phyloP scores from a whole-genome alignment of 345 rosid species.

The Salix viminalis region DNA sequence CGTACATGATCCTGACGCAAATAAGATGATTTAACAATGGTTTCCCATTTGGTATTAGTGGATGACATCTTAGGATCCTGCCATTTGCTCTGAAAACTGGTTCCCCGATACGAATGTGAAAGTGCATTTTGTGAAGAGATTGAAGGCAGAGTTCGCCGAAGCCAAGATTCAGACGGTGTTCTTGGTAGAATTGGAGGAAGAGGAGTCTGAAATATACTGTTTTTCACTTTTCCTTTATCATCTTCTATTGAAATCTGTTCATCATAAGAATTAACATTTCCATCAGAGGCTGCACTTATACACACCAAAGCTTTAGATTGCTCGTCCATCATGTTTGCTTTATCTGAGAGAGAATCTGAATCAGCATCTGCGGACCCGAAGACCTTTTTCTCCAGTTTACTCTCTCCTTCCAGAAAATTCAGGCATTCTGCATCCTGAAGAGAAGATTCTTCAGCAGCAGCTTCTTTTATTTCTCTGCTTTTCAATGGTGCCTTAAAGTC shows the following conservation, averaged over 20 bases:
- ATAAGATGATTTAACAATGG: conserved; percentile 78
- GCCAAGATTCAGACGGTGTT: conserved; percentile 94
- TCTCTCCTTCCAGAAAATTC: conserved; percentile 15
- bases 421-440: conserved; percentile 25
- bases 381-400: conserved; percentile 5
- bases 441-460: conserved; percentile 9
- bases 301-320: conserved; percentile 33
- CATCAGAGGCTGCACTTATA: conserved; percentile 21
- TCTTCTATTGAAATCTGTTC: conserved; percentile 22
- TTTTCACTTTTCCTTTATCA: conserved; percentile 20
- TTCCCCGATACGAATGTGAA: conserved; percentile 25
- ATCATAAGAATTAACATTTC: conserved; percentile 15
- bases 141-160: conserved; percentile 67
- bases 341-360: conserved; percentile 14
- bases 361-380: conserved; percentile 6
- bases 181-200: conserved; percentile 64
- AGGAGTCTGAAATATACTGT: conserved; percentile 17
- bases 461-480: conserved; percentile 23
- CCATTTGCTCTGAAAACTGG: conserved; percentile 38
- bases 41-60: conserved; percentile 76
- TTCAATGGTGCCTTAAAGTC: conserved; percentile 7
- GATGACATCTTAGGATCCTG: conserved; percentile 31
- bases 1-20: conserved; percentile 73
- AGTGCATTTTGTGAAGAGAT: conserved; percentile 37
- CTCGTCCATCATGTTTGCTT: conserved; percentile 19